Evolutionary conservation across 2,329 filamentous ascomycete species (phyloP), one percentile per base, ranked within the genome.

Genomic region (Ustulina deusta): DNA sequence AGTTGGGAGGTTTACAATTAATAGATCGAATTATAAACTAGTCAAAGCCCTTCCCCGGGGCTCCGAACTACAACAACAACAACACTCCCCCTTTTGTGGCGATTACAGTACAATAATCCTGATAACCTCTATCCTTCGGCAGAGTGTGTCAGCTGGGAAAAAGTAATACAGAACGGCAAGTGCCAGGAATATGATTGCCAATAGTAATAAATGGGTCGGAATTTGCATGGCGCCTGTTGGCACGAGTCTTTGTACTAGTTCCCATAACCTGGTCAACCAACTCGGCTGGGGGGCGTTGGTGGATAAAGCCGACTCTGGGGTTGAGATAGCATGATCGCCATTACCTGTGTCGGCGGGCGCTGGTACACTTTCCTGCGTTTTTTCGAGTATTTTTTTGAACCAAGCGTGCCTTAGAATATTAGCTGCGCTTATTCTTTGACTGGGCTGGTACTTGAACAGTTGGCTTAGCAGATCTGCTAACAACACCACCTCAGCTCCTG

Each of bases 391-490:
- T 22, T 22, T 27, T n/a, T 48, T 49, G 40, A 70, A 68, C 68
- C 68, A 70, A 3, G n/a, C 13, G 38, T 70, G 65, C n/a, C 29
- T 29, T 4, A 68, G 42, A n/a, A 22, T 25, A n/a, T 44, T 6
- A 3, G 32, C 25, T 10, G 54, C 55, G 1, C 27, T n/a, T 15
- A 51, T 13, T 17, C 70, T 51, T 2, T 65, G 6, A 1, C 25
- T 20, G 1, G 65, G 49, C 2, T 61, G 17, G 29, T 70, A 70
- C 36, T 51, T 49, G 10, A 72, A 54, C 38, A 72, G 27, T 1
- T 49, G 44, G 13, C 46, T 32, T 6, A 71, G 55, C 0, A 71
- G 51, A 38, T 66, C 70, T 1, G 52, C 55, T 1, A 71, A 32
- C 0, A 6, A 10, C 1, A 3, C 2, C 11, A 69, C 59, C 34